Percentiles rank a stretch among this genome's conserved stretches.
These are phyloP conservation scores for Tubosaeta brunneosetosa DNA, from an alignment of 768 basidiomycete genomes.

Conservation along the genomic window DNA sequence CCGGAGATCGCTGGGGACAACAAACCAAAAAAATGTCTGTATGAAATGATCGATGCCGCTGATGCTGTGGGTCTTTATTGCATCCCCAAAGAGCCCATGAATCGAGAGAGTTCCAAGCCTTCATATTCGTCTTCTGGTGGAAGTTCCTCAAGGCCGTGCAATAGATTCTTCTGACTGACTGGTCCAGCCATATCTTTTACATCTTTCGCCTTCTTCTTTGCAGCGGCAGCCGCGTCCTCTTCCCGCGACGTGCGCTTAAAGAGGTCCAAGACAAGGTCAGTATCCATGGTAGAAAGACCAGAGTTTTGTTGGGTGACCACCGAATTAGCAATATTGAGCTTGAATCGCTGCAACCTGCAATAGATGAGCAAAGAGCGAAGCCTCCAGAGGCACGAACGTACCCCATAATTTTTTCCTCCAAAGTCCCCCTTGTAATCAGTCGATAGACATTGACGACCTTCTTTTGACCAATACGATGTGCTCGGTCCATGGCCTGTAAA, in stretches of 20 bases:
- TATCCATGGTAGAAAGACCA: slow-evolving; percentile 92
- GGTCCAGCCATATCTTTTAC: slow-evolving; percentile 52
- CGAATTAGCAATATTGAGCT: slow-evolving; percentile 95
- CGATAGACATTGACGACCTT: slow-evolving; percentile 99
- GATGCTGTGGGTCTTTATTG: slow-evolving; percentile 17
- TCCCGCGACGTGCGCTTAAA: slow-evolving; percentile 77
- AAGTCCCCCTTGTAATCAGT: slow-evolving; percentile 90
- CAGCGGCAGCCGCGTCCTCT: slow-evolving; percentile 59
- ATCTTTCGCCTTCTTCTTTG: slow-evolving; percentile 47
- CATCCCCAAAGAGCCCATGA: slow-evolving; percentile 79
- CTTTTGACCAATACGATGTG: slow-evolving; percentile 97
- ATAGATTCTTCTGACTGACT: slow-evolving; percentile 72
- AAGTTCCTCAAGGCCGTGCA: slow-evolving; percentile 88
- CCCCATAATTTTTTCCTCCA: slow-evolving; percentile 99
- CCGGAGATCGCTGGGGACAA: slow-evolving; percentile 10
- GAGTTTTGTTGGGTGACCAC: slow-evolving; percentile 97
- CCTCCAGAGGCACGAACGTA: slow-evolving; percentile 35
- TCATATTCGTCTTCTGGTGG: slow-evolving; percentile 93
- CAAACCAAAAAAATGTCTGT: slow-evolving; percentile 12
- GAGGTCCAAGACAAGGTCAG: slow-evolving; percentile 91
- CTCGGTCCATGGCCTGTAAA: slow-evolving; percentile 98
- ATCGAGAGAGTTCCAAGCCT: slow-evolving; percentile 77
- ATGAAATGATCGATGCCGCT: slow-evolving; percentile 13
- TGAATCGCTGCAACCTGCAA: slow-evolving; percentile 91
- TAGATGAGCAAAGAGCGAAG: slow-evolving; percentile 4